Base-by-base conservation (phyloP, 495 filamentous ascomycete species). In the Pseudevernia furfuracea region DNA sequence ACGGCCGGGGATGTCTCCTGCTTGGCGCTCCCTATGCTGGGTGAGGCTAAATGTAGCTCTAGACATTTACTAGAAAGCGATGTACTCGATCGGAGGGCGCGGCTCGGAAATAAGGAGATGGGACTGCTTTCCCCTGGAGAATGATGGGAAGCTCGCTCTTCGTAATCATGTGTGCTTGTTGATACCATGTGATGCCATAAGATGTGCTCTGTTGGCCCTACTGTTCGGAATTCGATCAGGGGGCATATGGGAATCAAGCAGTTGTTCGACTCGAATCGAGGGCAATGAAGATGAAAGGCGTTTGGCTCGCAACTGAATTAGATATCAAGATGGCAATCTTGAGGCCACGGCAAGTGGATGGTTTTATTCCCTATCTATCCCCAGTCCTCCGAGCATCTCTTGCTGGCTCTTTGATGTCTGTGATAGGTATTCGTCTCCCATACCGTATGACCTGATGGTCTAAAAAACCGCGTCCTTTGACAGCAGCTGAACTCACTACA, bases 191-290 rank as follows among this genome's bases (percentile, higher is more conserved):
- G n/a, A n/a, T n/a, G n/a, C n/a, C n/a, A n/a, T n/a, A n/a, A n/a
- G n/a, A n/a, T n/a, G n/a, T n/a, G n/a, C n/a, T n/a, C n/a, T n/a
- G n/a, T n/a, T n/a, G n/a, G n/a, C n/a, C n/a, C n/a, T n/a, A n/a
- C n/a, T n/a, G n/a, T n/a, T n/a, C n/a, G n/a, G n/a, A n/a, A 64
- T 61, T 67, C 0, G 61, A 61, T 11, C 66, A 67, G n/a, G 48
- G n/a, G n/a, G n/a, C n/a, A n/a, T n/a, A n/a, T n/a, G n/a, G n/a
- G n/a, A n/a, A n/a, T 10, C 1, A 14, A 9, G 3, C 17, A 21
- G 41, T 7, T 21, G 41, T 17, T 43, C 11, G 41, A 2, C 17
- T 43, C 17, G 3, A 43, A 4, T 43, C 3, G 17, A 43, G 41
- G 41, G 17, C 17, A 43, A 43, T 15, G 41, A 21, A 43, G 14